phyloP scores from a whole-genome alignment of 2,329 filamentous ascomycete species.

The Xylariomycetidae sp. region DNA sequence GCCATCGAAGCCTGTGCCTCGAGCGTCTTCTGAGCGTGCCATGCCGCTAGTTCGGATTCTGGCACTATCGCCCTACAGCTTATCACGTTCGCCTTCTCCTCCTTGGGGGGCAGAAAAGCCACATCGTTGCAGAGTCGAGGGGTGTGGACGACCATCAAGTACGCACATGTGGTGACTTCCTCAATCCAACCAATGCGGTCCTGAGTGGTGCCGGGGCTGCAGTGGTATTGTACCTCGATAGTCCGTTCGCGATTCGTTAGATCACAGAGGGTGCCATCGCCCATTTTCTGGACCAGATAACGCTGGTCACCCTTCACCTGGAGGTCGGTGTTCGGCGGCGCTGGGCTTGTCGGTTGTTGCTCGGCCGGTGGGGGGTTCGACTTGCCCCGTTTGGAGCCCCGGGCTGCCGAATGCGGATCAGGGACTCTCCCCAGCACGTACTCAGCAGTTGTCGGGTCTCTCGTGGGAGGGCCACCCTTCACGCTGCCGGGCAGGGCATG shows the following conservation, averaged over 20 bases:
- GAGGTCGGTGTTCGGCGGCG: conserved; percentile 55
- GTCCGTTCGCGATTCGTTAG: conserved; percentile 75
- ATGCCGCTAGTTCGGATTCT: conserved; percentile 43
- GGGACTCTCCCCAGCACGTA: conserved; percentile 68
- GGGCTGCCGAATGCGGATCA: conserved; percentile 18
- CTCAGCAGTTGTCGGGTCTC: conserved; percentile 70
- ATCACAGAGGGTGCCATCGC: conserved; percentile 78
- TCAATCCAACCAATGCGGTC: conserved; percentile 91
- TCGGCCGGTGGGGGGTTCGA: conserved; percentile 12
- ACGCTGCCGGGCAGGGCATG: conserved; percentile 69
- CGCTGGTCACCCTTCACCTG: conserved; percentile 79
- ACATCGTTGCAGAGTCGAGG: conserved; percentile 83
- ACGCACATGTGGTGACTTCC: conserved; percentile 84
- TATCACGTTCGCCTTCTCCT: conserved; percentile 71
- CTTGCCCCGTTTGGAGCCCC: conserved; percentile 18
- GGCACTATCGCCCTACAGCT: conserved; percentile 68
- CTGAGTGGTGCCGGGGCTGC: conserved; percentile 66
- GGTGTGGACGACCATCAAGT: conserved; percentile 89
- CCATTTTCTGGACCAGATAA: conserved; percentile 79
- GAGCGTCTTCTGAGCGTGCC: conserved; percentile 31
- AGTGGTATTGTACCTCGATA: conserved; percentile 79
- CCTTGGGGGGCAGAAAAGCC: conserved; percentile 77
- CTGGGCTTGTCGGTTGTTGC: conserved; percentile 11
- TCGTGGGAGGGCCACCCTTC: conserved; percentile 67
- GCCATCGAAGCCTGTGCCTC: conserved; percentile 34